Percentiles rank a stretch among this genome's conserved stretches.
Conservation (phyloP, 2,329 filamentous ascomycete species). For the Cercospora janseana region DNA sequence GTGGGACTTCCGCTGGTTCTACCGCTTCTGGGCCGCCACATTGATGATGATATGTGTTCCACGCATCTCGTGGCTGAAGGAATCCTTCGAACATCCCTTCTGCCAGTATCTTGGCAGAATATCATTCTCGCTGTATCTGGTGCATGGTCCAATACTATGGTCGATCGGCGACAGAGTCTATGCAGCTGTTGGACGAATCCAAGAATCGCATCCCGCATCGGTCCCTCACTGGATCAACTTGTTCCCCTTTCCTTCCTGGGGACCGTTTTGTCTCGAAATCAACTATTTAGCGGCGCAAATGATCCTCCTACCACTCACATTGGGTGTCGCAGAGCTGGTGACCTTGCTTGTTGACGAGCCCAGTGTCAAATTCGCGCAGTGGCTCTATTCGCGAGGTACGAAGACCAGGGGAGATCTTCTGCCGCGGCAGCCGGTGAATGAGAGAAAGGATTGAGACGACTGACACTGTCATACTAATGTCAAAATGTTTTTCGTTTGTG, state of each 20-base stretch:
- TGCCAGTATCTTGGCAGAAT: conserved; percentile 62
- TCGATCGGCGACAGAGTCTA: conserved; percentile 63
- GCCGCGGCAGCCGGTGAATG: not conserved
- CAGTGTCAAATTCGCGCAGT: conserved; percentile 13
- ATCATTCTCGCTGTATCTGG: conserved; percentile 61
- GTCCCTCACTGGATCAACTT: conserved; percentile 16
- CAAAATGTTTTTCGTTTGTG: too few relatives aligned
- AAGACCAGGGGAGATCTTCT: not conserved
- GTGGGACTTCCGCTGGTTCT: conserved; percentile 33
- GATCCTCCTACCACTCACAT: conserved; percentile 12
- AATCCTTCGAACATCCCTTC: conserved; percentile 57
- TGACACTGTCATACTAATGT: too few relatives aligned
- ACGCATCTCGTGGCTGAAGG: conserved; percentile 56
- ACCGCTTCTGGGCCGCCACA: conserved; percentile 47
- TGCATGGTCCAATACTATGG: conserved; percentile 62
- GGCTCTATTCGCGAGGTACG: conserved; percentile 3
- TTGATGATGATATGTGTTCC: conserved; percentile 57
- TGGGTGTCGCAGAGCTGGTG: conserved; percentile 9
- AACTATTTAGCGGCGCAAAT: conserved; percentile 13
- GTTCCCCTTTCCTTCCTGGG: conserved; percentile 9
- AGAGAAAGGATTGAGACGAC: not conserved
- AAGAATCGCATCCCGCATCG: too few relatives aligned
- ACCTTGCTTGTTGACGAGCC: conserved; percentile 11
- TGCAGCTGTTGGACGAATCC: conserved; percentile 44
- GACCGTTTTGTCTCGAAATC: conserved; percentile 3